A percentile compares a stretch with the other conserved stretches of the same genome.
These are phyloP conservation scores for Amborella trichopoda DNA, from an alignment of 164 flowering plant species.

Conservation along the genomic window DNA sequence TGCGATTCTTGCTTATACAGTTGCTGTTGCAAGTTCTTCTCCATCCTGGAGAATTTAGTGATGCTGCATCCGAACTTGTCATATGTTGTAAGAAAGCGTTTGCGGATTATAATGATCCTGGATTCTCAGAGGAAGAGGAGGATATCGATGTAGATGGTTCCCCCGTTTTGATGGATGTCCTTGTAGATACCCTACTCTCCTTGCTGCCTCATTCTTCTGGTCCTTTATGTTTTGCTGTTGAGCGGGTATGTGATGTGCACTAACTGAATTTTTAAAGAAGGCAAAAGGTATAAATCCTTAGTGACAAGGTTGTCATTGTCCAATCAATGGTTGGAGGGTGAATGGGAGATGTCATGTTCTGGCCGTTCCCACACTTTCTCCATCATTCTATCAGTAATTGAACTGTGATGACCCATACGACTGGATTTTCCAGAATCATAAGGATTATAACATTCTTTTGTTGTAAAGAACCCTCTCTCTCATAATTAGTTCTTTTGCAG, in stretches of 20 bases:
- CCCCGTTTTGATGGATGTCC: constrained; percentile 78
- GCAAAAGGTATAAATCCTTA: too few relatives aligned
- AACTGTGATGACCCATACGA: too few relatives aligned
- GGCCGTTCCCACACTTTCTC: background rate
- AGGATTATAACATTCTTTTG: too few relatives aligned
- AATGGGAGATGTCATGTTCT: background rate
- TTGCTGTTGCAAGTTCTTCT: constrained; percentile 78
- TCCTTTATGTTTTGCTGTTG: constrained; percentile 74
- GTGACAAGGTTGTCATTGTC: background rate
- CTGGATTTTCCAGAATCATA: too few relatives aligned
- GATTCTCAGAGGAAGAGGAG: constrained; percentile 49
- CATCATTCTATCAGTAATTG: too few relatives aligned
- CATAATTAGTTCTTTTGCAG: too few relatives aligned
- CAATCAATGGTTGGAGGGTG: background rate
- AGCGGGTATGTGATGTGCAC: constrained; percentile 86
- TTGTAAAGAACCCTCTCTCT: too few relatives aligned
- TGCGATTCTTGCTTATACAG: constrained; percentile 83
- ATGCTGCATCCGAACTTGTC: constrained; percentile 70
- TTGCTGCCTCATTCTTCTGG: constrained; percentile 81
- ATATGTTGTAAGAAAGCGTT: constrained; percentile 77
- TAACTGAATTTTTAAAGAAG: too few relatives aligned
- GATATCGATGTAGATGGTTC: constrained; percentile 34
- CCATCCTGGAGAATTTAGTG: constrained; percentile 68
- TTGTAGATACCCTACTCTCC: constrained; percentile 83
- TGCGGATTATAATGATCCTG: constrained; percentile 32